phyloP scores from a whole-genome alignment of 2,329 filamentous ascomycete genomes.

The Talaromyces pinophilus region DNA sequence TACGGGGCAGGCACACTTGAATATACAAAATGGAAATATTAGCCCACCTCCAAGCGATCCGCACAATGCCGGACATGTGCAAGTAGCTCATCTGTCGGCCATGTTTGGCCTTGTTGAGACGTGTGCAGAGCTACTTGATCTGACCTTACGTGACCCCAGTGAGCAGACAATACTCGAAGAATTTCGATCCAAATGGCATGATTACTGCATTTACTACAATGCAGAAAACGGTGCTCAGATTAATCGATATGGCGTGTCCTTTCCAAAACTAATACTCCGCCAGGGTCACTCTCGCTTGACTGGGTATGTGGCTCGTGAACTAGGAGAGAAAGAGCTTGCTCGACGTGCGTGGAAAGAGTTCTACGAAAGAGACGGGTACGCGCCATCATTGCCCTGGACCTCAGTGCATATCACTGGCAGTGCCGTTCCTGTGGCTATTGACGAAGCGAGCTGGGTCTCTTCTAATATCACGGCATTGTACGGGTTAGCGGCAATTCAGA shows the following conservation, averaged over 20 bases:
- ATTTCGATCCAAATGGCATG: constrained; percentile 59
- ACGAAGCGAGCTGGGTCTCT: constrained; percentile 60
- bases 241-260: constrained; percentile 55
- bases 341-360: constrained; percentile 59
- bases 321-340: constrained; percentile 52
- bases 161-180: constrained; percentile 37
- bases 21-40: constrained; percentile 52
- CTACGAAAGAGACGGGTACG: constrained; percentile 30
- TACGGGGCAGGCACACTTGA: constrained; percentile 57
- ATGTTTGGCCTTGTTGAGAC: constrained; percentile 63
- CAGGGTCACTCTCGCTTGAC: constrained; percentile 63
- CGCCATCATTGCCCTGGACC: constrained; percentile 21
- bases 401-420: constrained; percentile 47
- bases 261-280: constrained; percentile 50
- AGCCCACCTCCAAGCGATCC: constrained; percentile 56
- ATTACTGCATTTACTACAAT: constrained; percentile 62
- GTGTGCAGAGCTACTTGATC: constrained; percentile 57
- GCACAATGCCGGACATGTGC: constrained; percentile 54
- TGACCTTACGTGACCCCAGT: constrained; percentile 46
- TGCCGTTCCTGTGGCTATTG: constrained; percentile 50
- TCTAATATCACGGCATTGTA: constrained; percentile 61
- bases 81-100: constrained; percentile 58
- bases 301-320: constrained; percentile 53
- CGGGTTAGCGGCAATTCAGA: constrained; percentile 59
- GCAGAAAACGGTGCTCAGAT: constrained; percentile 54